These are phyloP conservation scores for Lathyrus tuberosus DNA, from an alignment of 306 rosid species.

Conservation along the genomic window DNA sequence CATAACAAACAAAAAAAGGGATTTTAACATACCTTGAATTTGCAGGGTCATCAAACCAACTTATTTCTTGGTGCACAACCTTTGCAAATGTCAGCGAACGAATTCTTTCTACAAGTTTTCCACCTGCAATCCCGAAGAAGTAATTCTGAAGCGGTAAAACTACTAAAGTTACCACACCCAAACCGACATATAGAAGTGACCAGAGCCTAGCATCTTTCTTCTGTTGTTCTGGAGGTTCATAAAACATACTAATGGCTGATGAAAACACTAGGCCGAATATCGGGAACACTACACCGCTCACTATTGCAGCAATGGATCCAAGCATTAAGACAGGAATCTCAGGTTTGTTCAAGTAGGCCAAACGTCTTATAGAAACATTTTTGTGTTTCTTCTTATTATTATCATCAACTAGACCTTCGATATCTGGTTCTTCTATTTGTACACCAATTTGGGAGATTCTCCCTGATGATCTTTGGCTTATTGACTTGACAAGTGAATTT, in stretches of 20 bases:
- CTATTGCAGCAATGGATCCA: slow-evolving; percentile 68
- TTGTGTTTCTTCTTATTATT: slow-evolving; percentile 21
- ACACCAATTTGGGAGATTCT: slow-evolving; percentile 38
- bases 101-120: slow-evolving; percentile 70
- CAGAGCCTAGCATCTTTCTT: slow-evolving; percentile 64
- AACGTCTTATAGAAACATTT: slow-evolving; percentile 54
- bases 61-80: slow-evolving; percentile 79
- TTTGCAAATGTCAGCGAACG: slow-evolving; percentile 75
- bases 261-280: slow-evolving; percentile 73
- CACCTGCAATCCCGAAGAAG: slow-evolving; percentile 83
- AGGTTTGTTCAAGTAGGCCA: slow-evolving; percentile 72
- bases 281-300: slow-evolving; percentile 70
- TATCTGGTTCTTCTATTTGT: slow-evolving; percentile 27
- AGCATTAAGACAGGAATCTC: slow-evolving; percentile 62
- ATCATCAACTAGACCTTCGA: not conserved
- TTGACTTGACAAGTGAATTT: slow-evolving; percentile 43
- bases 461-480: slow-evolving; percentile 54
- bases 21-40: slow-evolving; percentile 68
- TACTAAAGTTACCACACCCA: slow-evolving; percentile 53
- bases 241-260: slow-evolving; percentile 68
- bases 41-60: slow-evolving; percentile 90
- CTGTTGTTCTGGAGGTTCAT: slow-evolving; percentile 56
- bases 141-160: slow-evolving; percentile 55
- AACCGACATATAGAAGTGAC: slow-evolving; percentile 59
- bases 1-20: not conserved